Conservation (phyloP, 306 rosid species). For the Quercus parvula region DNA sequence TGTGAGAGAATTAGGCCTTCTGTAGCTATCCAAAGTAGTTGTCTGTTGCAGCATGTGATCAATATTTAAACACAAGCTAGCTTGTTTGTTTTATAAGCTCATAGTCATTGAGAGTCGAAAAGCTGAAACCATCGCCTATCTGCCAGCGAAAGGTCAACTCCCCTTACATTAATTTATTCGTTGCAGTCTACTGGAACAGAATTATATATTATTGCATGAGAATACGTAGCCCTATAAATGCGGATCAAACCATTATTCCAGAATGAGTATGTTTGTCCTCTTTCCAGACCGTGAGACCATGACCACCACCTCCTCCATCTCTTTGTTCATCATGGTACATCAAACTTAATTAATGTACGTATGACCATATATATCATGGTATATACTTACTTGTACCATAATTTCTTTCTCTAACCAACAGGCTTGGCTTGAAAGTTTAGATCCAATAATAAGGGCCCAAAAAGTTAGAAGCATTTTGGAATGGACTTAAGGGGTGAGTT, state of each 20-base stretch:
- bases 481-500: no score
- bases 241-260: constrained; percentile 4
- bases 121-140: background rate
- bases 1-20: background rate
- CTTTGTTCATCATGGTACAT: background rate
- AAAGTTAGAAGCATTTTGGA: no score
- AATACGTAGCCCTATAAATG: background rate
- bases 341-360: background rate
- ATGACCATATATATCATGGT: background rate
- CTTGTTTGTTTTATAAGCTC: constrained; percentile 4
- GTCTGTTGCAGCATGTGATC: background rate
- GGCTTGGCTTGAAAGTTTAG: background rate
- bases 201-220: background rate
- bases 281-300: background rate
- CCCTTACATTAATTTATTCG: background rate
- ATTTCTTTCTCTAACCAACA: background rate
- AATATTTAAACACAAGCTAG: background rate
- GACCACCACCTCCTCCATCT: background rate
- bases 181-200: background rate
- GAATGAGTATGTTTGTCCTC: constrained; percentile 9
- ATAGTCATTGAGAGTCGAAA: background rate
- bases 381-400: background rate
- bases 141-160: constrained; percentile 2
- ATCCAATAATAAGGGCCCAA: background rate
- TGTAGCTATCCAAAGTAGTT: background rate